Conservation (phyloP, 2,329 filamentous ascomycete species). For the Nectriaceae sp. region DNA sequence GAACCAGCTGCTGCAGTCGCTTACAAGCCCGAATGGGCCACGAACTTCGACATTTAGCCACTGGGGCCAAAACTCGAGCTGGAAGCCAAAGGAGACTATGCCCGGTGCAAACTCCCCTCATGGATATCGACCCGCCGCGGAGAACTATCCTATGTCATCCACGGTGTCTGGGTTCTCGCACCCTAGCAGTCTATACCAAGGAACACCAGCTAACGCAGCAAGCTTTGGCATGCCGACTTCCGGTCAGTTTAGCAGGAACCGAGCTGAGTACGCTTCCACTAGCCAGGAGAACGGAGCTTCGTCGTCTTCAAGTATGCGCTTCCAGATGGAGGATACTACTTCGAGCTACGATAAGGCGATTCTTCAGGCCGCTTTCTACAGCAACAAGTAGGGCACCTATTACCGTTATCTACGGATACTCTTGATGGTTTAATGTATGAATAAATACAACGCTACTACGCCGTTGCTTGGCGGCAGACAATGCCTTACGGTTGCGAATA, state of each 20-base stretch:
- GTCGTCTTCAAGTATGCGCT: conserved; percentile 24
- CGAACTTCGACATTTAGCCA: conserved; percentile 34
- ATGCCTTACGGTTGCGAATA: too few relatives aligned
- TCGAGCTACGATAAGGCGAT: conserved; percentile 39
- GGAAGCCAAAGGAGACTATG: conserved; percentile 18
- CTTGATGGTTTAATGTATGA: too few relatives aligned
- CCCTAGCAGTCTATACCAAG: conserved; percentile 52
- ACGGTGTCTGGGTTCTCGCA: conserved; percentile 45
- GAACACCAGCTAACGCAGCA: conserved; percentile 41
- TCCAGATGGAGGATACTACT: conserved; percentile 36
- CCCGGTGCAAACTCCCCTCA: conserved; percentile 22
- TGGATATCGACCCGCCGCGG: conserved; percentile 12
- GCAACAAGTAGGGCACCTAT: conserved; percentile 24
- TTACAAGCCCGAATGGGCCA: conserved; percentile 27
- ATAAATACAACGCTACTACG: too few relatives aligned
- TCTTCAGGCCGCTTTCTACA: conserved; percentile 35
- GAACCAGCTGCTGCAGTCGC: conserved; percentile 38
- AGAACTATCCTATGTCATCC: conserved; percentile 27
- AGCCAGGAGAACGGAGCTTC: conserved; percentile 18
- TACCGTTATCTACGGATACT: too few relatives aligned
- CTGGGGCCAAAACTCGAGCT: conserved; percentile 29
- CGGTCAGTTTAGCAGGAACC: conserved; percentile 14
- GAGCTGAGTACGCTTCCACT: conserved; percentile 14
- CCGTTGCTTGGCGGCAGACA: too few relatives aligned
- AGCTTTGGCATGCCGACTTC: conserved; percentile 17